Conservation (phyloP, 192 early-diverging fungal genomes). For the Phycomyces nitens region DNA sequence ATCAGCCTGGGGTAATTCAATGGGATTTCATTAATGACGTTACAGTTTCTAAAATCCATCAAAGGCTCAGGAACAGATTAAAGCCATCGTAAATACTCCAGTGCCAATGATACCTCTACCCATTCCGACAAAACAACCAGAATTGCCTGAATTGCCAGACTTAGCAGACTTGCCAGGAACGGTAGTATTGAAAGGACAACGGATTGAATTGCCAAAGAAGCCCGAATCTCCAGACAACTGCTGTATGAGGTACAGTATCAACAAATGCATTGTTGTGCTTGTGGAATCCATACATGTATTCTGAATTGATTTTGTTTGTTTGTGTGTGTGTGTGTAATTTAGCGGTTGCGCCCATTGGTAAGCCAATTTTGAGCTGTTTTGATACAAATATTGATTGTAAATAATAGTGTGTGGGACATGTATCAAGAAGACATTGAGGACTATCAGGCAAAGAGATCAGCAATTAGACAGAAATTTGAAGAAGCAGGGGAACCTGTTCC, state of each 20-base stretch:
- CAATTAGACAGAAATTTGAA: slow-evolving; percentile 4
- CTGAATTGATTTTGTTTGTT: no score
- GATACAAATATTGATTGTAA: no score
- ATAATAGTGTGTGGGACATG: slow-evolving; percentile 30
- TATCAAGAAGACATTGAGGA: slow-evolving; percentile 29
- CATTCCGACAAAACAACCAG: no score
- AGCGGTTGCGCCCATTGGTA: slow-evolving; percentile 32
- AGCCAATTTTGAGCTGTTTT: no score
- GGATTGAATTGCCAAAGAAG: slow-evolving; percentile 12
- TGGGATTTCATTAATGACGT: neutral
- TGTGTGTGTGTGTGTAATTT: no score
- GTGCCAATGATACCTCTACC: no score
- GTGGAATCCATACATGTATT: no score
- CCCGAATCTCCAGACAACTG: slow-evolving; percentile 12
- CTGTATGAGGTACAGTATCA: slow-evolving; percentile 20
- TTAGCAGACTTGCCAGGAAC: no score
- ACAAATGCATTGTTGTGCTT: no score
- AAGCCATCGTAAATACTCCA: no score
- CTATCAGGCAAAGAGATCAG: slow-evolving; percentile 12
- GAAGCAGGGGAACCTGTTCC: slow-evolving; percentile 12
- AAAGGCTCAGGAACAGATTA: no score
- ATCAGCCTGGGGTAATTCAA: neutral
- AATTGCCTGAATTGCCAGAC: no score
- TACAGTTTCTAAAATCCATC: neutral
- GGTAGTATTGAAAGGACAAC: neutral